Evolutionary conservation across 805 yeast species (phyloP), one percentile per base, ranked within the genome.

Genomic region (Kodamaea jinghongensis): DNA sequence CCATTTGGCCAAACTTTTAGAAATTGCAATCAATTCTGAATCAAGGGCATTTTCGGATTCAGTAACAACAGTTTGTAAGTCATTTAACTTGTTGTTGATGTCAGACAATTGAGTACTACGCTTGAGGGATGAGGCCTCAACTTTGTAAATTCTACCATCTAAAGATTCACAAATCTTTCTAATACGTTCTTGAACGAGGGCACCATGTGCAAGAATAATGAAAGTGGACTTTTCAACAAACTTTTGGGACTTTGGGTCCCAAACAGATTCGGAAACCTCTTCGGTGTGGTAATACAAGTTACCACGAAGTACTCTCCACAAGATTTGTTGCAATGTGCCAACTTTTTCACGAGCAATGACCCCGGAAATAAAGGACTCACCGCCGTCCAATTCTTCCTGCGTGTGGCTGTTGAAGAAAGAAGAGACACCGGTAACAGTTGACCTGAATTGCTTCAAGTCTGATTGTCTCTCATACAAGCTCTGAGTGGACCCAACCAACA

Each of bases 301-400:
- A 55, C 99, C 99, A 60, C 99, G 80, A 47, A 91, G 74, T 13
- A 88, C 80, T 65, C 99, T 78, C 96, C 96, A 93, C 34, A 89
- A 66, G 41, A 93, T 87, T 52, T 81, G 85, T 57, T 89, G 89
- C 46, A 93, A 69, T 2, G 83, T 71, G 11, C 74, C 77, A 17
- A 88, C 72, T 54, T 84, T 85, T 8, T 71, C 77, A 52, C 93
- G 75, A 31, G 80, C 74, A 33, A 93, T 81, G 10, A 91, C 90
- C 38, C 98, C 99, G 6, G 93, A 78, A 36, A 86, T 77, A 47
- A 82, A 79, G 16, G 60, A 42, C 28, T 58, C 64, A 6, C 41
- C 10, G 1, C 44, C 44, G 47, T 73, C 76, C 36, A 71, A 61
- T 23, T 61, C 74, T 9, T 56, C 56, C 8, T 31, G 34, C n/a